Evolutionary conservation across 495 filamentous ascomycete genomes (phyloP), one percentile per base, ranked within the genome.

Genomic region (Emericellopsis terricola): DNA sequence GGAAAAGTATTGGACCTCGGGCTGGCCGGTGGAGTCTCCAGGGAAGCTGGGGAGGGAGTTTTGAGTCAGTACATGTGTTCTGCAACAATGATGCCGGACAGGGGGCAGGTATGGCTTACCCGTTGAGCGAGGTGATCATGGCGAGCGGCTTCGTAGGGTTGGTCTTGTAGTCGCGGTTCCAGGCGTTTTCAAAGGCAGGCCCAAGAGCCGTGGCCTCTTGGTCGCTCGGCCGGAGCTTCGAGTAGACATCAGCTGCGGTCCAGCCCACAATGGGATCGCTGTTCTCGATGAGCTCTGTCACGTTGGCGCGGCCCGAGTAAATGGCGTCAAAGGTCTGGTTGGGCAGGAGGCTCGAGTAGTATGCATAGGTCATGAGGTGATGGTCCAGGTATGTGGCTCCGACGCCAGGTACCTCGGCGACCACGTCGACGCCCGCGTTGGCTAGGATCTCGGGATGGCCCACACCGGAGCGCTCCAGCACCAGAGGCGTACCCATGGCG

Each of bases 361-460:
- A 66, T 0, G 45, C 19, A 14, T 42, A 46, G n/a, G 48, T 4
- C 7, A 51, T 82, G 20, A 89, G 67, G 48, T 89, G 83, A 42
- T 87, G 81, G 51, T 85, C 79, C 49, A 85, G 80, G 66, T 83
- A 85, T 53, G 85, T 85, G 19, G 75, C 62, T 37, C 79, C 81
- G 33, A 87, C 78, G 24, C 81, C 81, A 0, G 80, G 80, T n/a
- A 85, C 69, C 43, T 87, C 66, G 37, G 84, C 68, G 11, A 80
- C 55, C 13, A 77, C 77, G 5, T 46, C 43, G 36, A 85, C 73
- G 8, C 81, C 78, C 18, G 63, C 77, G 23, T 61, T 61, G 37
- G 66, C 69, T 15, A 87, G 65, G 54, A 80, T 84, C 49, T 76
- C 63, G n/a, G 78, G 68, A 51, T 84, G 71, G 36, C 62, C 65